Percentiles rank a stretch among this genome's conserved stretches.
Evolutionary conservation across 257 asterid species (phyloP).

Genomic region (Forsythia suspensa): DNA sequence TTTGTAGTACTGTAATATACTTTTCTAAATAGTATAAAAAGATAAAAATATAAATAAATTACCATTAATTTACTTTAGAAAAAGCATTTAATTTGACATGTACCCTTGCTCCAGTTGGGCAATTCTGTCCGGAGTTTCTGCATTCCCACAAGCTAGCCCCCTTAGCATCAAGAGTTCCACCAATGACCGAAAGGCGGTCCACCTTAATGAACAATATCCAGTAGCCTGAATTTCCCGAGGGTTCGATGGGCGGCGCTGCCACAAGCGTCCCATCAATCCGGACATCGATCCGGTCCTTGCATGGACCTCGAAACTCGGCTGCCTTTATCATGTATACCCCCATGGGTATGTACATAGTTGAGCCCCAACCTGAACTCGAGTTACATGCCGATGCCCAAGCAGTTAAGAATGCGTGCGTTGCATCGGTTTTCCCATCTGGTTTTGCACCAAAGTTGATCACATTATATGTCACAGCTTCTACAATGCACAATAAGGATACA

Average conservation of each 20-base stretch:
- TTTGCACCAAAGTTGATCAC: constrained; percentile 51
- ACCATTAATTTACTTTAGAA: background rate
- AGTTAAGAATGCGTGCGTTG: constrained; percentile 46
- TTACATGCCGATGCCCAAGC: constrained; percentile 53
- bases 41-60: no score
- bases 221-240: constrained; percentile 39
- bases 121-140: constrained; percentile 42
- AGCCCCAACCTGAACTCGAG: background rate
- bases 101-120: constrained; percentile 76
- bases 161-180: constrained; percentile 57
- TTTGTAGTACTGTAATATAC: no score
- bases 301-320: constrained; percentile 57
- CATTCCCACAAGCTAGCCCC: constrained; percentile 63
- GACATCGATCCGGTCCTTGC: constrained; percentile 41
- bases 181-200: constrained; percentile 37
- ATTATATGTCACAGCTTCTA: constrained; percentile 39
- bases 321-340: constrained; percentile 33
- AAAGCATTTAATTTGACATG: background rate
- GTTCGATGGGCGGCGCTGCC: constrained; percentile 42
- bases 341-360: constrained; percentile 38
- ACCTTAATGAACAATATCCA: constrained; percentile 64
- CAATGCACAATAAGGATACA: constrained; percentile 16
- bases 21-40: no score
- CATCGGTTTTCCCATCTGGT: constrained; percentile 47
- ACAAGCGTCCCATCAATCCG: constrained; percentile 55